Base-by-base conservation (phyloP, 345 rosid species). In the Syzygium oleosum region DNA sequence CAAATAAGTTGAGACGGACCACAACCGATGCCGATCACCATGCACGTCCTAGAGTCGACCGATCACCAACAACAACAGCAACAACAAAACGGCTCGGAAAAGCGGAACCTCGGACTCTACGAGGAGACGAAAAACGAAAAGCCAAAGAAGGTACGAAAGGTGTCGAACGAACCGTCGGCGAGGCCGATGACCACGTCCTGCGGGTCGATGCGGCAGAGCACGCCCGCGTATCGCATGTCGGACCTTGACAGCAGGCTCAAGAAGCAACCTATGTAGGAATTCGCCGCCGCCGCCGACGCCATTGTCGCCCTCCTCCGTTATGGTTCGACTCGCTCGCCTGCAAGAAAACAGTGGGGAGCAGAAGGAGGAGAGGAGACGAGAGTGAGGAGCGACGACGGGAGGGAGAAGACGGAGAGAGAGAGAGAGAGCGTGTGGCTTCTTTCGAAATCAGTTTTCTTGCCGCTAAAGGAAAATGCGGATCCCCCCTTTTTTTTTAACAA, bases 191-290 rank as follows among this genome's bases (percentile, higher is more conserved):
- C 89, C 38, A 93, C 90, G 73, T 91, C 93, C n/a, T 87, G 92
- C 53, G 90, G 89, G 83, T 92, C 88, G 91, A 94, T 87, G 88
- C 86, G 86, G 83, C 88, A 92, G 3, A 94, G 90, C 63, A 91
- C 84, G 85, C 95, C 96, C 87, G 93, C 94, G 87, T 93, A 94
- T 5, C 93, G 90, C 89, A 93, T 94, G 85, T 91, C 92, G 22
- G 90, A 90, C 90, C 92, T 92, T 6, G 93, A 93, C 89, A 90
- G 88, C 63, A 94, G 68, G 92, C 91, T 91, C 2, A 94, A 88
- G 90, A 87, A 88, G 86, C 94, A 90, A 34, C 94, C 94, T 21
- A 91, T 4, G 51, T 90, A 91, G 46, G 92, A 88, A 87, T 93
- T 94, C 17, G 91, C 91, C 27, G 80, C 55, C 27, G 86, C 46